Evolutionary conservation across 202 grass and related monocot species (phyloP).

Genomic region (Musa balbisiana): DNA sequence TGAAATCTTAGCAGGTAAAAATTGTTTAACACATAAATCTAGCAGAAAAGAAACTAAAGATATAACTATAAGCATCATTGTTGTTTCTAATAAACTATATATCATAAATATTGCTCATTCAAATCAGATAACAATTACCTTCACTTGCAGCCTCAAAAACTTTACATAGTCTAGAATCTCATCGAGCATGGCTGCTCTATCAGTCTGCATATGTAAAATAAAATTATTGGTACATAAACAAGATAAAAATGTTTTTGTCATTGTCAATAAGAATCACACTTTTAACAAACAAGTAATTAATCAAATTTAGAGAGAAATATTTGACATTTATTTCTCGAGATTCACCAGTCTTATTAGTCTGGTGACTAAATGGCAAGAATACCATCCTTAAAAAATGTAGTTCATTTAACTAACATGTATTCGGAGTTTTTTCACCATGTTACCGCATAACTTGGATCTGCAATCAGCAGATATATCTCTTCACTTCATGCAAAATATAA

Average conservation of each 20-base stretch:
- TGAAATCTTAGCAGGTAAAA: not conserved
- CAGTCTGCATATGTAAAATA: slow-evolving; percentile 42
- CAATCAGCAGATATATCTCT: too few species aligned
- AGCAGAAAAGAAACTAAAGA: not conserved
- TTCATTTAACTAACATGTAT: not conserved
- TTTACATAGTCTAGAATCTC: slow-evolving; percentile 95
- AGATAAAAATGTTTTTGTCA: not conserved
- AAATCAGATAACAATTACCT: slow-evolving; percentile 36
- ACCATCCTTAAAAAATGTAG: not conserved
- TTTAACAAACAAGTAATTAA: not conserved
- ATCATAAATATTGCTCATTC: not conserved
- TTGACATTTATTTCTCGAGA: not conserved
- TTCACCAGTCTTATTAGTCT: not conserved
- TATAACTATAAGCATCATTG: too few species aligned
- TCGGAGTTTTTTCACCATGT: too few species aligned
- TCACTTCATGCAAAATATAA: too few species aligned
- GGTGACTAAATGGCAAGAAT: too few species aligned
- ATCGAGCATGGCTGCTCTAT: slow-evolving; percentile 99
- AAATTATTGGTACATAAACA: not conserved
- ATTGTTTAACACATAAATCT: not conserved
- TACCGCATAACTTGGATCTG: too few species aligned
- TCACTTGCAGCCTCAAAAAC: slow-evolving; percentile 94
- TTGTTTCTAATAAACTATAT: not conserved
- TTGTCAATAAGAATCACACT: not conserved
- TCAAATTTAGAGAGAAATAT: not conserved